phyloP scores from a whole-genome alignment of 495 filamentous ascomycete species.

The Aspergillus nidulans region DNA sequence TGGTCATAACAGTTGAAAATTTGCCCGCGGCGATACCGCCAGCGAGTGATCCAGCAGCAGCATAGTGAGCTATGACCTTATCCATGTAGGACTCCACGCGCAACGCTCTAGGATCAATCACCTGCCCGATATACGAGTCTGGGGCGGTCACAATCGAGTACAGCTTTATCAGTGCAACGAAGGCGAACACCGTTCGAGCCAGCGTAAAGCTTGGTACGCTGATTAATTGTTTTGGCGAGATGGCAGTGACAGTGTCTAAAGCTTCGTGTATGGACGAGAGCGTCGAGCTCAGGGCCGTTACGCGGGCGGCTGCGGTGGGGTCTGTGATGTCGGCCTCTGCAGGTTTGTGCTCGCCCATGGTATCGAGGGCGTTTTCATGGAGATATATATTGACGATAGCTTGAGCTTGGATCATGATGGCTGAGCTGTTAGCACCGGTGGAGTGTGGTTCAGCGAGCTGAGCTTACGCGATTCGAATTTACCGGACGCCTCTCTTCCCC shows the following conservation, averaged over 20 bases:
- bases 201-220: constrained; percentile 72
- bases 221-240: constrained; percentile 59
- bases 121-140: constrained; percentile 65
- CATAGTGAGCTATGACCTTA: constrained; percentile 61
- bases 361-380: constrained; percentile 77
- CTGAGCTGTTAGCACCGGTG: constrained; percentile 17
- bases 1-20: constrained; percentile 68
- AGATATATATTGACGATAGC: constrained; percentile 68
- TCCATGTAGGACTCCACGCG: constrained; percentile 73
- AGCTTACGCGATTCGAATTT: constrained; percentile 35
- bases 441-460: not conserved
- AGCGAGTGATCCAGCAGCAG: constrained; percentile 56
- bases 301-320: constrained; percentile 57
- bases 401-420: constrained; percentile 27
- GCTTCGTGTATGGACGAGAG: constrained; percentile 68
- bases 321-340: constrained; percentile 25
- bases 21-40: constrained; percentile 67
- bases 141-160: constrained; percentile 71
- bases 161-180: constrained; percentile 84
- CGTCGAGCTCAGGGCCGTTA: constrained; percentile 68
- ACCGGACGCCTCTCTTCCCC: constrained; percentile 50
- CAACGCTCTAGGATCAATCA: constrained; percentile 71
- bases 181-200: constrained; percentile 75
- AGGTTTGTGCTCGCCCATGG: constrained; percentile 30
- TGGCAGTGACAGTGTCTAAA: constrained; percentile 61